A percentile compares a stretch with the other conserved stretches of the same genome.
Conservation (phyloP, 2,329 filamentous ascomycete species). For the Fusarium sambucinum region DNA sequence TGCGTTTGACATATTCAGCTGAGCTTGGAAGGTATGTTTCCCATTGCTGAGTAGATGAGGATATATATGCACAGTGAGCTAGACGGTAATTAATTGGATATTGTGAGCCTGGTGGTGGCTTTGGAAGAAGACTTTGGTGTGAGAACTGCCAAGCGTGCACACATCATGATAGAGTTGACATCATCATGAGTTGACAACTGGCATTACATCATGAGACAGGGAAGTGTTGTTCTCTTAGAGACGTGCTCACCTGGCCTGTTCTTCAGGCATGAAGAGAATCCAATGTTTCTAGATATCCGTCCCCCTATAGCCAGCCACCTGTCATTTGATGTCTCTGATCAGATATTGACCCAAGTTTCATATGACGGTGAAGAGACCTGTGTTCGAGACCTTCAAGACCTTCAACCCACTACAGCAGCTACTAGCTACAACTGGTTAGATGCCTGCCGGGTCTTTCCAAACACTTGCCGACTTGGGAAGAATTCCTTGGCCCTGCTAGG, state of each 20-base stretch:
- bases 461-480: conserved; percentile 10
- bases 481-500: conserved; percentile 1
- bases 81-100: not conserved
- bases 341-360: conserved; percentile 5
- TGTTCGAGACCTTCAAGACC: conserved; percentile 15
- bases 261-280: conserved; percentile 1
- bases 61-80: not conserved
- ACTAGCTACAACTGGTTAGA: conserved; percentile 8
- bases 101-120: not conserved
- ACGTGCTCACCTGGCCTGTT: not conserved
- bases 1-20: not conserved
- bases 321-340: conserved; percentile 10
- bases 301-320: conserved; percentile 17
- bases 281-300: not conserved
- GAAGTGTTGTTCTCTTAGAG: conserved; percentile 6
- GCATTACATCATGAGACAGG: conserved; percentile 39
- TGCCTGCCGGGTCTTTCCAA: not conserved
- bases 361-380: conserved; percentile 11
- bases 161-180: conserved; percentile 29
- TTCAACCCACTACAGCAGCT: conserved; percentile 4
- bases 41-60: too few species aligned
- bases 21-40: not conserved
- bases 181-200: conserved; percentile 32
- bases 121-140: not conserved
- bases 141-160: conserved; percentile 1